These are phyloP conservation scores for Tolypocladium endophyticum DNA, from an alignment of 2,329 filamentous ascomycete genomes.

Conservation along the genomic window DNA sequence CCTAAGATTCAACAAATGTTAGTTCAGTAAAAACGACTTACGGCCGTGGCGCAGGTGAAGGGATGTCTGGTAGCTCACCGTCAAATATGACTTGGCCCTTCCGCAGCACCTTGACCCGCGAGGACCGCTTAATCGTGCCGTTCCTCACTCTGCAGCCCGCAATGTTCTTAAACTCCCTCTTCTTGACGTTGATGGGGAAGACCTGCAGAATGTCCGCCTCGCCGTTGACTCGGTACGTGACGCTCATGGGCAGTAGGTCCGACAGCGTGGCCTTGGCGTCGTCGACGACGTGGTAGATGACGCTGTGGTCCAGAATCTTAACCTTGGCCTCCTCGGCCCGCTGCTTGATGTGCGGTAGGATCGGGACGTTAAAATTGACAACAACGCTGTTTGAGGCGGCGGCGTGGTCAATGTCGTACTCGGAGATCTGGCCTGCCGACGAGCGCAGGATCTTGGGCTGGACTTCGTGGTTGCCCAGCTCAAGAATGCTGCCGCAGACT, in stretches of 20 bases:
- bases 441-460: conserved; percentile 66
- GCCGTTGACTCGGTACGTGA: conserved; percentile 64
- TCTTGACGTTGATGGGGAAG: conserved; percentile 75
- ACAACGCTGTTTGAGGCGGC: conserved; percentile 65
- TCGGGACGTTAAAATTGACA: conserved; percentile 73
- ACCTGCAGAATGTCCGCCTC: conserved; percentile 79
- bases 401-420: conserved; percentile 86
- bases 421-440: conserved; percentile 65
- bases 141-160: conserved; percentile 85
- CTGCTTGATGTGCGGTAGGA: conserved; percentile 56
- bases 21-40: conserved; percentile 5
- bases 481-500: conserved; percentile 63
- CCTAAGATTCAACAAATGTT: conserved; percentile 37
- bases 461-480: conserved; percentile 78
- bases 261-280: conserved; percentile 60
- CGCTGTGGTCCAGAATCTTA: conserved; percentile 70
- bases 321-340: conserved; percentile 65
- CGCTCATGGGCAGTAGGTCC: conserved; percentile 54
- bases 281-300: conserved; percentile 74
- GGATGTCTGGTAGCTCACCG: conserved; percentile 47
- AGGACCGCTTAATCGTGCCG: conserved; percentile 55
- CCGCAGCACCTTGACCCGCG: conserved; percentile 62
- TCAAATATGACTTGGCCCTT: conserved; percentile 63
- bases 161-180: conserved; percentile 59
- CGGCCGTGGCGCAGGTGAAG: not conserved